Percentiles rank a stretch among this genome's conserved stretches.
Conservation (phyloP, 2,329 filamentous ascomycete species). For the Cladosporium sp. region DNA sequence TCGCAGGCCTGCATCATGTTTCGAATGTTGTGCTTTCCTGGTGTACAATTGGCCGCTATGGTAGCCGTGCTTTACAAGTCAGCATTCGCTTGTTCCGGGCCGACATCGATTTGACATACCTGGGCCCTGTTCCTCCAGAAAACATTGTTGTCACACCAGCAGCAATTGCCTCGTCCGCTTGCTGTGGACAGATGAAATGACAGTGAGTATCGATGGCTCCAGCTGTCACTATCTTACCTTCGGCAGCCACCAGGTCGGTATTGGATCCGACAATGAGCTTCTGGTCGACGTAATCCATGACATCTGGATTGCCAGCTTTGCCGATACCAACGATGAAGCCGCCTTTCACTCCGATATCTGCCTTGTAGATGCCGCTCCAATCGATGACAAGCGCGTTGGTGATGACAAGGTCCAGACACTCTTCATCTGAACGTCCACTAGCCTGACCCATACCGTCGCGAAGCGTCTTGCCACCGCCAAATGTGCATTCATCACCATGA, state of each 20-base stretch:
- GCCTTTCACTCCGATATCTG: slow-evolving; percentile 84
- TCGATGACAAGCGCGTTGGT: slow-evolving; percentile 85
- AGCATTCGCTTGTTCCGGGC: too few relatives aligned
- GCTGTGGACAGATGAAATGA: slow-evolving; percentile 90
- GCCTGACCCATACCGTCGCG: slow-evolving; percentile 93
- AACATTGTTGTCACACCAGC: slow-evolving; percentile 84
- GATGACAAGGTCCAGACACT: slow-evolving; percentile 75
- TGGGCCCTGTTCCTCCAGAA: slow-evolving; percentile 79
- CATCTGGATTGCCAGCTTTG: slow-evolving; percentile 88
- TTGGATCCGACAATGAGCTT: slow-evolving; percentile 77
- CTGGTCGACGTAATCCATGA: slow-evolving; percentile 79
- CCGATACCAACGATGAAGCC: slow-evolving; percentile 81
- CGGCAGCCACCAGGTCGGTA: slow-evolving; percentile 90
- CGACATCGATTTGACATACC: neutral
- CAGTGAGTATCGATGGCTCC: slow-evolving; percentile 85
- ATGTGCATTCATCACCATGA: slow-evolving; percentile 89
- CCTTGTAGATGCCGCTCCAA: slow-evolving; percentile 87
- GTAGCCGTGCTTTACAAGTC: slow-evolving; percentile 82
- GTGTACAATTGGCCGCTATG: slow-evolving; percentile 86
- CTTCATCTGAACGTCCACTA: slow-evolving; percentile 64
- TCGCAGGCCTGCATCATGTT: slow-evolving; percentile 88
- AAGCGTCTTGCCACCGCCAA: slow-evolving; percentile 87
- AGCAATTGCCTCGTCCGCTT: slow-evolving; percentile 72
- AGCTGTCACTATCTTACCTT: slow-evolving; percentile 82
- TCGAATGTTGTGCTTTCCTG: slow-evolving; percentile 72